Evolutionary conservation across 1,139 yeast species (phyloP), one percentile per base, ranked within the genome.

Genomic region (Lodderomyces jiufengensis): DNA sequence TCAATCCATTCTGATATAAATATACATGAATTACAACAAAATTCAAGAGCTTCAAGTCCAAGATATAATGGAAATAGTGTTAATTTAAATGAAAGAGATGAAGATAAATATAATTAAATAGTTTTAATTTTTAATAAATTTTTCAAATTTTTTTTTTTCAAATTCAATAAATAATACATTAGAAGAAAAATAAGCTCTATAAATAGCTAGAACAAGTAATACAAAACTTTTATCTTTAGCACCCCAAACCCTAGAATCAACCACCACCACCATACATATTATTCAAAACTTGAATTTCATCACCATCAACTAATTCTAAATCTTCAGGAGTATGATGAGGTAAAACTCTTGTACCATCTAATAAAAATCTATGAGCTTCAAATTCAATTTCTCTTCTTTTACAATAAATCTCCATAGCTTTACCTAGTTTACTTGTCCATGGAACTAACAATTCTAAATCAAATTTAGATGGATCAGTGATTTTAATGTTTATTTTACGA

Each of bases 351-450:
- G 87, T 84, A 43, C 98, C 98, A 51, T 92, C 98, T 54, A 84
- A 83, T 55, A 92, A 70, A 61, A 92, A 92, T 59, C 97, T 78
- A 57, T 92, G 70, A 32, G 92, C 79, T 51, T 76, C 78, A 59
- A 84, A 67, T 46, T 84, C 80, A 59, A 90, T 90, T 34, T 97
- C 97, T 57, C 92, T 95, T 70, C 97, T 84, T 67, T 88, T 88
- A 61, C 97, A 94, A 60, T 90, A 92, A 5, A 97, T 95, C 55
- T 92, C 97, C 90, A 92, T 90, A n/a, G n/a, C n/a, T n/a, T n/a
- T n/a, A n/a, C n/a, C n/a, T n/a, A n/a, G n/a, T n/a, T n/a, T n/a
- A n/a, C n/a, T n/a, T n/a, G n/a, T n/a, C n/a, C n/a, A n/a, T n/a
- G n/a, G n/a, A n/a, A n/a, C n/a, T n/a, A n/a, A n/a, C n/a, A n/a